Base-by-base conservation (phyloP, 1,139 yeast species). In the Debaryomycetaceae sp. region DNA sequence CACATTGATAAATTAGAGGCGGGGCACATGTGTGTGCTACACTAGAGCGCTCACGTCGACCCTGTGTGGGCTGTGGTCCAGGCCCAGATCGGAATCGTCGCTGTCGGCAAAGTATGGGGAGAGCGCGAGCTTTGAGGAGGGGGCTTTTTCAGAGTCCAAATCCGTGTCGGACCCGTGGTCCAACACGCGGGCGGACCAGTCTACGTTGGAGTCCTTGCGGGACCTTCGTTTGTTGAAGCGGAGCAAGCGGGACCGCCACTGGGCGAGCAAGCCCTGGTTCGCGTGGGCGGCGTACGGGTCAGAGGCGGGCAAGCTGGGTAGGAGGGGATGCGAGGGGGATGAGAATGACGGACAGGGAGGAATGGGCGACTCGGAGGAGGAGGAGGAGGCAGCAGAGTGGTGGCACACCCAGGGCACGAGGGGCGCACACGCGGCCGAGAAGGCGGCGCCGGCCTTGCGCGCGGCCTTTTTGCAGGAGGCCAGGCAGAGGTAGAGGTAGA, bases 121-220 rank as follows among this genome's bases (percentile, higher is more conserved):
- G 8, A 10, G 20, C 10, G 20, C 10, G 20, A 18, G 20, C 20
- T 18, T 18, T 7, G 6, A 18, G 8, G 20, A 18, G 10, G 6
- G 10, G 8, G 8, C 20, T 18, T 18, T 18, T 18, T 10, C 8
- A 18, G 20, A 18, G 10, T 18, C 20, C 8, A 18, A 18, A 18
- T 10, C 10, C 8, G 20, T 18, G 10, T 18, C 20, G 20, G n/a
- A n/a, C n/a, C 20, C 10, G 20, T 6, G 8, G 20, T 18, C 10
- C 10, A 18, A 7, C 20, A 18, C 6, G 6, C 8, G 20, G 10
- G 6, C 10, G 20, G 6, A 7, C 20, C 20, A 18, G 6, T 7
- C 20, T 7, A 10, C 47, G 42, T 72, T 72, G 18, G 74, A 68
- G 44, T 72, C 78, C 47, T 72, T 72, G 51, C 77, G 65, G 33